A percentile compares a stretch with the other conserved stretches of the same genome.
phyloP scores from a whole-genome alignment of 805 yeast species.

The Metschnikowia proteae region DNA sequence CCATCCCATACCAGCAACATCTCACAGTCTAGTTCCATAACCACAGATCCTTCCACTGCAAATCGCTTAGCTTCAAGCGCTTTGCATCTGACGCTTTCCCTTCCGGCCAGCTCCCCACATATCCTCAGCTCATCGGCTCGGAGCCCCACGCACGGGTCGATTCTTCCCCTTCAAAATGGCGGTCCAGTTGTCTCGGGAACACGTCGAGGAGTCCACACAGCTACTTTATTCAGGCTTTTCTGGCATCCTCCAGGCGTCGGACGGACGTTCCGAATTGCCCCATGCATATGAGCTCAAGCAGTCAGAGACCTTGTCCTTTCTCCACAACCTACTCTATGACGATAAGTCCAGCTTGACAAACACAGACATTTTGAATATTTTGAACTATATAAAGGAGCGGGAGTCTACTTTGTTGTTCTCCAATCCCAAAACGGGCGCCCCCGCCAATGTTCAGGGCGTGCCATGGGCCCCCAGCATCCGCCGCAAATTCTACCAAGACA shows the following conservation, averaged over 20 bases:
- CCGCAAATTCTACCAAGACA: constrained; percentile 30
- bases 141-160: not conserved
- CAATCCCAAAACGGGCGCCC: constrained; percentile 1
- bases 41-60: not conserved
- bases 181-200: constrained; percentile 16
- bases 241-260: constrained; percentile 4
- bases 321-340: constrained; percentile 38
- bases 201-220: constrained; percentile 7
- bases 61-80: not conserved
- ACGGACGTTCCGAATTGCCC: constrained; percentile 9
- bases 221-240: constrained; percentile 5
- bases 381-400: constrained; percentile 34
- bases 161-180: constrained; percentile 9
- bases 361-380: constrained; percentile 33
- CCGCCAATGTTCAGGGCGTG: constrained; percentile 37
- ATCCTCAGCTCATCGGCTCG: not conserved
- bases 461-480: constrained; percentile 32
- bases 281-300: constrained; percentile 38
- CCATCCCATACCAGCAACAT: not conserved
- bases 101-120: not conserved
- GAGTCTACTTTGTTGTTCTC: constrained; percentile 34
- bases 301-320: constrained; percentile 39
- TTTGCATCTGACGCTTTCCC: too few relatives aligned
- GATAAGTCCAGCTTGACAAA: constrained; percentile 30
- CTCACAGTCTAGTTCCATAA: not conserved